Evolutionary conservation across 2,329 filamentous ascomycete genomes (phyloP), one percentile per base, ranked within the genome.

Genomic region (Sphaerulina populicola): DNA sequence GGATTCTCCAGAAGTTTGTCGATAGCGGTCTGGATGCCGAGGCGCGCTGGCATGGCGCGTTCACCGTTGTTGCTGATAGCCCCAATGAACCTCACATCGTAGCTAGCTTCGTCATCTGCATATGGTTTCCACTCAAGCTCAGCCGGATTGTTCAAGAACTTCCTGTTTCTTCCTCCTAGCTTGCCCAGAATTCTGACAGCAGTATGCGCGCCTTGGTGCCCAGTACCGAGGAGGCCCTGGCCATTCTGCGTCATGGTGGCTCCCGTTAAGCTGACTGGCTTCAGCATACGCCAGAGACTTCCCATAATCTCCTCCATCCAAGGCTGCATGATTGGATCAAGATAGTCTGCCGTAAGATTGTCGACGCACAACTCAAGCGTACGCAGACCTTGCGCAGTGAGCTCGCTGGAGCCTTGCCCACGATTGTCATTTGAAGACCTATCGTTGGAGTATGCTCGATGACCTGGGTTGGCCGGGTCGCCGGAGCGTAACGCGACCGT

Each of bases 231-330:
- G 2, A 54, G 46, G 8, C 56, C 53, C 6, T 55, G 57, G 8
- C 60, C 58, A 10, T 47, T 44, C 6, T 47, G 51, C 23, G 51
- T 52, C 27, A 57, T 47, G 35, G 38, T 57, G 5, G 54, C 48
- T 14, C 55, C 53, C 62, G 86, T 95, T 68, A 98, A 95, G 0
- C 93, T 93, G 56, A 90, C 85, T 6, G 93, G 94, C 62, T 86
- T 86, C 38, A 99, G 77, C 67, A 98, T 94, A 57, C 96, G 90
- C 77, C 94, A 98, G 1, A 99, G 76, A 1, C 91, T 91, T 42
- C 89, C 93, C 93, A 98, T 98, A 40, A 99, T 76, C 65, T 99
- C 93, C 62, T 98, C 91, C 68, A 99, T 97, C 23, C 97, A 94
- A 0, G 93, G 94, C 2, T 91, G 88, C 91, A 98, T 98, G 62